Evolutionary conservation across 805 yeast species (phyloP).

Genomic region (Candida saitoana): DNA sequence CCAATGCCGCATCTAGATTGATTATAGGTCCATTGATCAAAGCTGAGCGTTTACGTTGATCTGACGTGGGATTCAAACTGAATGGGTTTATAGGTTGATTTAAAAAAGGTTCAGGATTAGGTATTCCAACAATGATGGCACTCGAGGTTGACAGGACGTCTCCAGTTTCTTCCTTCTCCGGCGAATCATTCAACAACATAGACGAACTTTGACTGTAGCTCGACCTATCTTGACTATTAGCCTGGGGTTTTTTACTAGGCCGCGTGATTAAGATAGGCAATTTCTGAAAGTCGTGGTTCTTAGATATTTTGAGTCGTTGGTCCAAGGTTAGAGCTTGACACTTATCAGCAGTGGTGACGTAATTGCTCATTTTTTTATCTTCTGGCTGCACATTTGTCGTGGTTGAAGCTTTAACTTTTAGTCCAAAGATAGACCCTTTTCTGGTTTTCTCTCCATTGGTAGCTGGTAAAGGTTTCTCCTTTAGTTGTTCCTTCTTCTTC

Average conservation of each 20-base stretch:
- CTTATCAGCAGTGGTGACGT: slow-evolving; percentile 24
- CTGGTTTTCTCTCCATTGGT: slow-evolving; percentile 13
- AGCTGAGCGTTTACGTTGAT: slow-evolving; percentile 75
- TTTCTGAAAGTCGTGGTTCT: slow-evolving; percentile 26
- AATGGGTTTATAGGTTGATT: slow-evolving; percentile 35
- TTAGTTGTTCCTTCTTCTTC: slow-evolving; percentile 27
- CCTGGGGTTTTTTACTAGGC: slow-evolving; percentile 19
- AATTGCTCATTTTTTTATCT: slow-evolving; percentile 8
- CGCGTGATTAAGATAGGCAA: slow-evolving; percentile 34
- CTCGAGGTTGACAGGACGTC: slow-evolving; percentile 26
- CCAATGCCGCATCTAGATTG: slow-evolving; percentile 67
- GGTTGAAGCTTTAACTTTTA: slow-evolving; percentile 27
- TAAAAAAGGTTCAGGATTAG: slow-evolving; percentile 34
- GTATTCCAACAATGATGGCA: slow-evolving; percentile 38
- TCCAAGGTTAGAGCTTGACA: slow-evolving; percentile 32
- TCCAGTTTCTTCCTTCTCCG: slow-evolving; percentile 14
- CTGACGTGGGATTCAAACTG: slow-evolving; percentile 47
- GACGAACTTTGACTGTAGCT: slow-evolving; percentile 35
- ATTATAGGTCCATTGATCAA: slow-evolving; percentile 76
- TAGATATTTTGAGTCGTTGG: slow-evolving; percentile 27
- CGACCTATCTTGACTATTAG: slow-evolving; percentile 13
- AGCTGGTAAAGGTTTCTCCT: slow-evolving; percentile 13
- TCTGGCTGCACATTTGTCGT: slow-evolving; percentile 5
- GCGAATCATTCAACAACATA: slow-evolving; percentile 19
- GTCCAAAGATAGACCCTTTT: slow-evolving; percentile 37